Base-by-base conservation (phyloP, 805 yeast species). In the Wickerhamiella domercqiae region DNA sequence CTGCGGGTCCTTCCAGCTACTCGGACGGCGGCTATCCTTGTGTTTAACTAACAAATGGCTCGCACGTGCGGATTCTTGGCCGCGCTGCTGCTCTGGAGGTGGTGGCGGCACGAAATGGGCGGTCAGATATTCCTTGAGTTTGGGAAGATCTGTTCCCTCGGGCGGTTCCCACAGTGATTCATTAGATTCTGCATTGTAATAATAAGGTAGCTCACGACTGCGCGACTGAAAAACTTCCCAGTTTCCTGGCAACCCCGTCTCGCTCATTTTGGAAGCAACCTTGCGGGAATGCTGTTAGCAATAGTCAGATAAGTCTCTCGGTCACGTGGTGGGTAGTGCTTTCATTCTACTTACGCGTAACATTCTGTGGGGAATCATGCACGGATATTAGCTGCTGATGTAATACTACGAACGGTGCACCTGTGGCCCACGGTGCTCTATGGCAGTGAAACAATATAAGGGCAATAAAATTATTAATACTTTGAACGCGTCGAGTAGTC, bases 91-190 rank as follows among this genome's bases (percentile, higher is more conserved):
- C 9, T 9, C 13, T 9, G 11, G 11, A 9, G 26, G 13, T 9
- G 26, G 11, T 47, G 58, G 22, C 16, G 35, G 40, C 51, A 47
- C 33, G 34, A 47, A 37, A 34, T 45, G 47, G 21, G 57, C 37
- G 32, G 65, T 60, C 43, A 81, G 59, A 58, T 80, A 81, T 13
- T 59, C 60, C 29, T 69, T 63, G 41, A 87, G 64, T 47, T 64
- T 62, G 1, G 59, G 72, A 13, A 66, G 53, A 48, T 90, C 79
- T 2, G 93, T 73, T 3, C 87, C 94, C 35, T 63, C 70, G 2
- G 98, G 98, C 7, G 93, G 80, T 39, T 77, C 86, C 98, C 98
- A 90, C 28, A 74, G 66, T 0, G 94, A 79, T 53, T 75, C 75
- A 33, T 72, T 68, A 2, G 84, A 73, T 30, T 66, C 64, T 21